Conservation (phyloP, 2,329 filamentous ascomycete species). For the Pestalotiopsis sp. region DNA sequence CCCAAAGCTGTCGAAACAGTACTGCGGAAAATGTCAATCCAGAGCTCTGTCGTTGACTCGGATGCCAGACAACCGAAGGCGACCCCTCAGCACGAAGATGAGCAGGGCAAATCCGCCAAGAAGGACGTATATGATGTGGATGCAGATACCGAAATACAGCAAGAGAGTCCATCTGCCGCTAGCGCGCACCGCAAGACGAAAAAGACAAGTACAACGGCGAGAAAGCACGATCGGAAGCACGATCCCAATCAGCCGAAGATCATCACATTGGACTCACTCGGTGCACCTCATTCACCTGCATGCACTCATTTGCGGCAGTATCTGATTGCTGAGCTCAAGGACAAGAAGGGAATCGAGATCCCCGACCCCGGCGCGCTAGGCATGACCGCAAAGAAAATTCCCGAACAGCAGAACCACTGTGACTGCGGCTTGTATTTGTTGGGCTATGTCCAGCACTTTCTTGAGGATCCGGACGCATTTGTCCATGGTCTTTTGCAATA, state of each 20-base stretch:
- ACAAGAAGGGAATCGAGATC: constrained; percentile 52
- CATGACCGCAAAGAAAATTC: constrained; percentile 75
- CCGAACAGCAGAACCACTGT: constrained; percentile 79
- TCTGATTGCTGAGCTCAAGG: constrained; percentile 70
- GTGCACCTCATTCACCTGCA: constrained; percentile 63
- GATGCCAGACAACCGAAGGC: not conserved
- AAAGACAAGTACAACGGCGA: constrained; percentile 32
- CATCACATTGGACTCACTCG: constrained; percentile 86
- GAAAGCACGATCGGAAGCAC: constrained; percentile 35
- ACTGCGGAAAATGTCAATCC: constrained; percentile 12
- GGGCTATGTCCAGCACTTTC: constrained; percentile 82
- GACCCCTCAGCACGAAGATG: not conserved
- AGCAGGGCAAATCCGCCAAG: not conserved
- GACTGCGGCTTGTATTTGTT: constrained; percentile 91
- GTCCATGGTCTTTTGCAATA: constrained; percentile 66
- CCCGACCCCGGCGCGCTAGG: constrained; percentile 37
- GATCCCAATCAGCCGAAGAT: constrained; percentile 67
- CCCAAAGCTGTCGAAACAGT: not conserved
- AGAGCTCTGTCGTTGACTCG: not conserved
- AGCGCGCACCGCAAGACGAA: constrained; percentile 30
- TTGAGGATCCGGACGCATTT: constrained; percentile 74
- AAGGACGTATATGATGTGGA: not conserved
- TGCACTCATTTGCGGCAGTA: constrained; percentile 76
- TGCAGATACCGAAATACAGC: not conserved
- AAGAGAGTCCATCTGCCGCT: not conserved